Evolutionary conservation across 2,329 filamentous ascomycete genomes (phyloP).

Genomic region (Laburnicola sp.): DNA sequence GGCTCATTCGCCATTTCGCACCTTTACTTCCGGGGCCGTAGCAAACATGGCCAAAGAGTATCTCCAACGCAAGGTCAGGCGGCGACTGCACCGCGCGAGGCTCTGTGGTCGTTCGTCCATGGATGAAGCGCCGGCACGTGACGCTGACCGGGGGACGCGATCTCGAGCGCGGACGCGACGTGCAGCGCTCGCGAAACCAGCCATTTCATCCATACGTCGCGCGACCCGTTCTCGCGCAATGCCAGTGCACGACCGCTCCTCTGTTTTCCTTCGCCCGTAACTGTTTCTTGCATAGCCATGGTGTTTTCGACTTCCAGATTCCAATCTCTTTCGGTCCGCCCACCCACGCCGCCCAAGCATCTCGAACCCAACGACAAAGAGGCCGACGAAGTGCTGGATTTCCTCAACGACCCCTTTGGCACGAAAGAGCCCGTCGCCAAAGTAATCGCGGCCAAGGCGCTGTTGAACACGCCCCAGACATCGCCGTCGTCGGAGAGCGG

Average conservation of each 20-base stretch:
- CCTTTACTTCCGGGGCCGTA: too few species aligned
- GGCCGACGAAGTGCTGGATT: slow-evolving; percentile 47
- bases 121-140: not conserved
- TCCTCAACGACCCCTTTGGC: slow-evolving; percentile 48
- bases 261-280: slow-evolving; percentile 26
- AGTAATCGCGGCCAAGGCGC: slow-evolving; percentile 20
- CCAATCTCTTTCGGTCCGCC: slow-evolving; percentile 55
- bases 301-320: slow-evolving; percentile 46
- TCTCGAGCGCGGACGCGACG: slow-evolving; percentile 7
- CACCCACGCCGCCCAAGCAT: slow-evolving; percentile 60
- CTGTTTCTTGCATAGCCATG: slow-evolving; percentile 44
- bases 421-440: slow-evolving; percentile 36
- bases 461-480: slow-evolving; percentile 45
- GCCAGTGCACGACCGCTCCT: slow-evolving; percentile 22
- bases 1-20: too few species aligned
- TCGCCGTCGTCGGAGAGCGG: slow-evolving; percentile 50
- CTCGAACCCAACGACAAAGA: slow-evolving; percentile 41
- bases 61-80: too few species aligned
- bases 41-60: too few species aligned
- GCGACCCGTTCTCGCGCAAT: slow-evolving; percentile 23
- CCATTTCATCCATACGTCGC: slow-evolving; percentile 6
- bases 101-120: not conserved
- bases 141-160: not conserved
- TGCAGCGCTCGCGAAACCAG: not conserved
- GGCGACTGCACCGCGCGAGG: not conserved